Conservation (phyloP, 768 basidiomycete species). For the Calocera viscosa region DNA sequence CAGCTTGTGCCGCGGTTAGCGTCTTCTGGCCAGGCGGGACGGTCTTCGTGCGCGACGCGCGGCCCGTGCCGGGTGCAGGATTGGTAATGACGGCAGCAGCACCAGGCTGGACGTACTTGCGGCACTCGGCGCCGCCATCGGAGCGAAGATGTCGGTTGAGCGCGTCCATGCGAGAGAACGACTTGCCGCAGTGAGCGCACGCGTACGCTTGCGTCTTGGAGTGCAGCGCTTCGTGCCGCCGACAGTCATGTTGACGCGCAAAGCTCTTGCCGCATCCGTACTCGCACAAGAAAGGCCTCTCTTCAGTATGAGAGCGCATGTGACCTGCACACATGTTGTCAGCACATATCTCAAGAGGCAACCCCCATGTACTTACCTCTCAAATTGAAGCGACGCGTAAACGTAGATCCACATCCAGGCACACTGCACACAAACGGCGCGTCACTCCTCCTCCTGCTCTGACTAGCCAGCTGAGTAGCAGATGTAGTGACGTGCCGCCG, state of each 20-base stretch:
- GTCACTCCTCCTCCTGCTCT: slow-evolving; percentile 77
- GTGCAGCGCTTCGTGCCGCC: slow-evolving; percentile 89
- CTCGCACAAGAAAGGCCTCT: slow-evolving; percentile 84
- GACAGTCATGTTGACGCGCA: slow-evolving; percentile 94
- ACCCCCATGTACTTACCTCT: slow-evolving; percentile 41
- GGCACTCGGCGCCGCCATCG: slow-evolving; percentile 70
- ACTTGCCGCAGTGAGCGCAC: slow-evolving; percentile 86
- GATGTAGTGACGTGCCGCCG: slow-evolving; percentile 92
- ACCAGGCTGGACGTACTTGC: slow-evolving; percentile 30
- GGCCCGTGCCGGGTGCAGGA: background rate
- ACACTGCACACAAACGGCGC: slow-evolving; percentile 90
- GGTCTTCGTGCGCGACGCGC: background rate
- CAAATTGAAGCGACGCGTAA: slow-evolving; percentile 83
- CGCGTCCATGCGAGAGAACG: slow-evolving; percentile 87
- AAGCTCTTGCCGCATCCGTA: slow-evolving; percentile 92
- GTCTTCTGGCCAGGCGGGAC: slow-evolving; percentile 7
- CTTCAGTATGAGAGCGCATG: slow-evolving; percentile 88
- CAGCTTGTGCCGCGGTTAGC: background rate
- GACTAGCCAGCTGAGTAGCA: slow-evolving; percentile 84
- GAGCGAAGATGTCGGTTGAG: slow-evolving; percentile 63
- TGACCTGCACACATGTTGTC: slow-evolving; percentile 47
- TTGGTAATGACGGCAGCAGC: background rate
- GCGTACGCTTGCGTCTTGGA: slow-evolving; percentile 72
- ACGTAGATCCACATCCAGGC: slow-evolving; percentile 92
- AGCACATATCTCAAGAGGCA: slow-evolving; percentile 9